Conservation (phyloP, 2,329 filamentous ascomycete genomes). For the Sclerotinia spermophila region DNA sequence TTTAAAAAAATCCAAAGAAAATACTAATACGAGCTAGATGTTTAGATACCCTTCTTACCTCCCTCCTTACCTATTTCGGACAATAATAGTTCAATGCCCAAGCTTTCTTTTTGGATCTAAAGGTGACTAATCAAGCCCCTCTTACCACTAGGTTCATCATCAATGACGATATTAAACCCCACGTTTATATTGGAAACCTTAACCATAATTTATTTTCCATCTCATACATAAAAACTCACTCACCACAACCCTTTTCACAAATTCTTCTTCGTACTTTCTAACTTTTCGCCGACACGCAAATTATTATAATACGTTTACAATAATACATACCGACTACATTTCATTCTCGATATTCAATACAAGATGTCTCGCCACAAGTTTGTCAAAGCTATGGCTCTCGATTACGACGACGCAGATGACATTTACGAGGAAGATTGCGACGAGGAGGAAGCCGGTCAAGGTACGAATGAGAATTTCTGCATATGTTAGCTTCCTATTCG, state of each 20-base stretch:
- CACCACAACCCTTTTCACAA: background rate
- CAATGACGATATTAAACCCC: conserved; percentile 3
- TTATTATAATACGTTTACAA: background rate
- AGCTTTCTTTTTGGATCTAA: background rate
- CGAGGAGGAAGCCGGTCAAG: conserved; percentile 40
- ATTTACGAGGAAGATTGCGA: conserved; percentile 39
- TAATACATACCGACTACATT: background rate
- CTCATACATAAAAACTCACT: background rate
- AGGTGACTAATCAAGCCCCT: background rate
- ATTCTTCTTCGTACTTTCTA: background rate
- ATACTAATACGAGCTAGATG: background rate
- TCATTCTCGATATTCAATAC: background rate
- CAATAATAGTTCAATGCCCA: background rate
- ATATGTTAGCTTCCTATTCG: background rate
- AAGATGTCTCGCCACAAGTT: conserved; percentile 42
- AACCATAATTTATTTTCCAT: background rate
- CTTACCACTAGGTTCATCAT: background rate
- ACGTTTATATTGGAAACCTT: background rate
- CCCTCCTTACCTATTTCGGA: background rate
- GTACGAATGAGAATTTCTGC: conserved; percentile 10
- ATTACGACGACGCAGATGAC: conserved; percentile 47
- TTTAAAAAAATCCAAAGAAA: background rate
- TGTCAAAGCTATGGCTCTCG: conserved; percentile 40
- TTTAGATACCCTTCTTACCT: too few species aligned
- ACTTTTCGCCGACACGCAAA: background rate